Evolutionary conservation across 805 yeast genomes (phyloP).

Genomic region (Zygosaccharomyces pseudorouxii): DNA sequence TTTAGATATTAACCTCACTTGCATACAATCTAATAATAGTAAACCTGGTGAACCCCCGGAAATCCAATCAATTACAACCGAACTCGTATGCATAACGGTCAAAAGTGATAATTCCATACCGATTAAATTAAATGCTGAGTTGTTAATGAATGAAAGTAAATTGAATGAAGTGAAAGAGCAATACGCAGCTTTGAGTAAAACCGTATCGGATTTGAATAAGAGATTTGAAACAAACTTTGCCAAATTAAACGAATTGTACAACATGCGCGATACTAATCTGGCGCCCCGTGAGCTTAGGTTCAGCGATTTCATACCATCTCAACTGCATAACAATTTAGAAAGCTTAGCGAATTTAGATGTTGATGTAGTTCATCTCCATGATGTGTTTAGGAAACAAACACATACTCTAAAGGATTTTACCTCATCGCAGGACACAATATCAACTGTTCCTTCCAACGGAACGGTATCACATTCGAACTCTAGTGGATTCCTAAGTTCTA

Average conservation of each 20-base stretch:
- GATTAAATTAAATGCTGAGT: slow-evolving; percentile 36
- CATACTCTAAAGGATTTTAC: slow-evolving; percentile 19
- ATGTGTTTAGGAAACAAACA: slow-evolving; percentile 31
- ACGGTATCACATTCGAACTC: slow-evolving; percentile 12
- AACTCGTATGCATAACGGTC: slow-evolving; percentile 34
- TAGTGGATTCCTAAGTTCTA: slow-evolving; percentile 10
- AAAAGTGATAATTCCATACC: slow-evolving; percentile 40
- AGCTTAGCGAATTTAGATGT: slow-evolving; percentile 29
- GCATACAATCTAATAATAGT: slow-evolving; percentile 33
- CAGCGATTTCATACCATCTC: slow-evolving; percentile 28
- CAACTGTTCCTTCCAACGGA: slow-evolving; percentile 12
- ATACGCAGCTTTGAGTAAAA: slow-evolving; percentile 19
- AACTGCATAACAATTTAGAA: slow-evolving; percentile 30
- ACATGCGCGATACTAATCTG: slow-evolving; percentile 16
- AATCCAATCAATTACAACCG: slow-evolving; percentile 29
- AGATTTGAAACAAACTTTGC: slow-evolving; percentile 22
- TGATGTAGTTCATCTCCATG: slow-evolving; percentile 18
- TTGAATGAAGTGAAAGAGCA: slow-evolving; percentile 22
- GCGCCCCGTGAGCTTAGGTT: slow-evolving; percentile 27
- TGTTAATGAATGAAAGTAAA: slow-evolving; percentile 26
- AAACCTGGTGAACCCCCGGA: slow-evolving; percentile 31
- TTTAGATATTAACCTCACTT: slow-evolving; percentile 32
- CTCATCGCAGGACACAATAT: slow-evolving; percentile 9
- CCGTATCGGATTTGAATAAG: slow-evolving; percentile 13
- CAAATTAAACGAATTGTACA: slow-evolving; percentile 28